A percentile compares a stretch with the other conserved stretches of the same genome.
phyloP scores from a whole-genome alignment of 306 rosid genomes.

The Mucuna pruriens region DNA sequence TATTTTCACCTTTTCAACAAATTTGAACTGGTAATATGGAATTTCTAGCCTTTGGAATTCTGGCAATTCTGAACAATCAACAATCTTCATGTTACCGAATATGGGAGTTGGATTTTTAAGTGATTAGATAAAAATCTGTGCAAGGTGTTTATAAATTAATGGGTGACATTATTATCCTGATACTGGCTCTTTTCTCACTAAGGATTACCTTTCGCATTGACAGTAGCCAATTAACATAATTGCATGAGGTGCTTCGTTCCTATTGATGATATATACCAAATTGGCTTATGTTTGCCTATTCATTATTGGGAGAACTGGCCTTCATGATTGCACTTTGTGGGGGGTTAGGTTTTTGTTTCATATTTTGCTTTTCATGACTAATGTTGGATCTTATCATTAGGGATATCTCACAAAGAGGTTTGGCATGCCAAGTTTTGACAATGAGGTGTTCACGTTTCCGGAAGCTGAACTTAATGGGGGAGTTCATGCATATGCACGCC shows the following conservation, averaged over 20 bases:
- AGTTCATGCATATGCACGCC: conserved; percentile 68
- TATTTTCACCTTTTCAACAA: conserved; percentile 15
- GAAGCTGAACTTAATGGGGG: conserved; percentile 75
- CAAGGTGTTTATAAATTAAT: not conserved
- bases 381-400: conserved; percentile 49
- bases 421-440: conserved; percentile 74
- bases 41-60: conserved; percentile 22
- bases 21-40: conserved; percentile 29
- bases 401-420: conserved; percentile 74
- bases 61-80: conserved; percentile 9
- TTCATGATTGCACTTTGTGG: conserved; percentile 27
- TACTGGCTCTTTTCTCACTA: conserved; percentile 4
- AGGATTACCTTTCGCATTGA: conserved; percentile 7
- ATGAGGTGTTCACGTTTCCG: conserved; percentile 68
- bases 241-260: conserved; percentile 28
- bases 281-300: conserved; percentile 32
- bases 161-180: conserved; percentile 11
- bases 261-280: conserved; percentile 10
- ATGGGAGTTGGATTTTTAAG: conserved; percentile 26
- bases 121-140: not conserved
- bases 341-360: conserved; percentile 16
- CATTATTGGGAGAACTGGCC: conserved; percentile 34
- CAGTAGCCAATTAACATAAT: not conserved
- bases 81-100: conserved; percentile 27
- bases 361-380: conserved; percentile 29